Evolutionary conservation across 345 rosid genomes (phyloP).

Genomic region (Euphorbia peplus): DNA sequence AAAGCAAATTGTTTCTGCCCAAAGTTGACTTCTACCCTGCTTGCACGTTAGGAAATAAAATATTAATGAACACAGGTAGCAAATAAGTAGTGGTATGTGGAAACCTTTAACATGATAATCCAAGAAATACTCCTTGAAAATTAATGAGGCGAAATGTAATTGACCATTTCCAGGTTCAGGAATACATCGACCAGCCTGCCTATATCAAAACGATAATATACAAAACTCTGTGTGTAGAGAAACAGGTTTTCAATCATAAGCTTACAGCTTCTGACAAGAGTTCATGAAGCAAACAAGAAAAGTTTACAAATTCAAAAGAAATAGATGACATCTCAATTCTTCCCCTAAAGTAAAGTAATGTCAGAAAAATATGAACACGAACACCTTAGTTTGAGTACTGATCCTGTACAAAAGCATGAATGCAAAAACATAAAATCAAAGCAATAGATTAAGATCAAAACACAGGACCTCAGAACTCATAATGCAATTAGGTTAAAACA

Average conservation of each 20-base stretch:
- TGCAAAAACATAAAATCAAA: not conserved
- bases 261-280: not conserved
- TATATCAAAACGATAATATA: not conserved
- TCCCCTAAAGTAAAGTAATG: not conserved
- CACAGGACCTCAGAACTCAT: not conserved
- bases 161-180: not conserved
- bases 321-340: not conserved
- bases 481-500: not conserved
- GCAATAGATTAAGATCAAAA: not conserved
- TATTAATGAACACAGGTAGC: slow-evolving; percentile 1
- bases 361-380: not conserved
- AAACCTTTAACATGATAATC: not conserved
- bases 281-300: not conserved
- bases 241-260: not conserved
- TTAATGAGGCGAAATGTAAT: not conserved
- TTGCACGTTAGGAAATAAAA: slow-evolving; percentile 11
- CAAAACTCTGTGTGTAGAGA: not conserved
- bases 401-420: not conserved
- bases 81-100: not conserved
- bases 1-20: slow-evolving; percentile 74
- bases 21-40: slow-evolving; percentile 91
- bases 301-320: not conserved
- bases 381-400: not conserved
- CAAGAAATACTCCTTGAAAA: not conserved
- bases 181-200: not conserved